Evolutionary conservation across 768 basidiomycete genomes (phyloP).

Genomic region (Russula dissimulans): DNA sequence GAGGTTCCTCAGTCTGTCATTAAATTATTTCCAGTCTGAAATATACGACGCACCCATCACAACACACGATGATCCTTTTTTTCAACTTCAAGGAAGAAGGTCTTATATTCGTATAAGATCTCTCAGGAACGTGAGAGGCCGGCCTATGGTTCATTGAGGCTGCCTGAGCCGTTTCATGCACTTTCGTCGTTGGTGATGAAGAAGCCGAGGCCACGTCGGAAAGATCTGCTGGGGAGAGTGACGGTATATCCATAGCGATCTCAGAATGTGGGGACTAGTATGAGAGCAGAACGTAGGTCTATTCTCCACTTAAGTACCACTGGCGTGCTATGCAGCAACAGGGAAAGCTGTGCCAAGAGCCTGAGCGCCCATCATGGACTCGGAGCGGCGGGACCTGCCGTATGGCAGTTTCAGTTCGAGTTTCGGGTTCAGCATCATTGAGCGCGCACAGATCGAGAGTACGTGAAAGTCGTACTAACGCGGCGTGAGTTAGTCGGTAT

Average conservation of each 20-base stretch:
- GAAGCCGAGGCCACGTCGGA: background rate
- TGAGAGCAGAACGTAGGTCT: background rate
- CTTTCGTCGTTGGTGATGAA: background rate
- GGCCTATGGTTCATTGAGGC: background rate
- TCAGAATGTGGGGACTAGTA: background rate
- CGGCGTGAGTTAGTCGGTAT: too few relatives aligned
- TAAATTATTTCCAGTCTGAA: background rate
- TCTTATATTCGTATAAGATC: conserved; percentile 4
- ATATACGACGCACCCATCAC: conserved; percentile 50
- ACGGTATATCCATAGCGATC: background rate
- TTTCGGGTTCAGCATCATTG: too few relatives aligned
- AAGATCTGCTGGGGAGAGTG: background rate
- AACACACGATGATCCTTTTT: conserved; percentile 55
- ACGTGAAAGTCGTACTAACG: too few relatives aligned
- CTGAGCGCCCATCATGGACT: too few relatives aligned
- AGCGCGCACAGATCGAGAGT: too few relatives aligned
- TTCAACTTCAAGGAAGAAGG: background rate
- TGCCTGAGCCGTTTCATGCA: background rate
- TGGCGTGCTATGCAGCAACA: too few relatives aligned
- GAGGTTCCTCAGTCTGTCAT: background rate
- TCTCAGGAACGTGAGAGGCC: background rate
- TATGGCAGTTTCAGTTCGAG: too few relatives aligned
- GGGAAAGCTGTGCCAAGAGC: too few relatives aligned
- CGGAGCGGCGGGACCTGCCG: too few relatives aligned
- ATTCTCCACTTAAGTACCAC: background rate